Evolutionary conservation across 208 protist species (phyloP).

Genomic region (Lotmaria passim): DNA sequence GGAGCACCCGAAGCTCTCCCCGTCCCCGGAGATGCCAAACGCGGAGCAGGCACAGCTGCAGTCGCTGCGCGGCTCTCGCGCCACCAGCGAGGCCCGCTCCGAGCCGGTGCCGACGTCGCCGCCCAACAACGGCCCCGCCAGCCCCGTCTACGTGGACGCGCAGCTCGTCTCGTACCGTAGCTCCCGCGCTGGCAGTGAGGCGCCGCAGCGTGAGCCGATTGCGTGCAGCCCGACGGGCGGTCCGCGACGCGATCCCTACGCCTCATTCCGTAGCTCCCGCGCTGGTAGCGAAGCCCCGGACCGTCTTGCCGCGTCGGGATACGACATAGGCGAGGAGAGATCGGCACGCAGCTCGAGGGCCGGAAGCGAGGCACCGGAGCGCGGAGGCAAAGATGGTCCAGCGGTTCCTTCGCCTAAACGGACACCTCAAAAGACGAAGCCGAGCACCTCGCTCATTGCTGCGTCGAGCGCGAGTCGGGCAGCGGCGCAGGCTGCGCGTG

Average conservation of each 20-base stretch:
- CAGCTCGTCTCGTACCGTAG: constrained; percentile 45
- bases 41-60: constrained; percentile 25
- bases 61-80: constrained; percentile 42
- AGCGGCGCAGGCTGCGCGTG: constrained; percentile 4
- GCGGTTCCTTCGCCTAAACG: constrained; percentile 32
- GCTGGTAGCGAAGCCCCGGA: constrained; percentile 60
- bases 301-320: constrained; percentile 14
- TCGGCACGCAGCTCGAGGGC: constrained; percentile 50
- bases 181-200: constrained; percentile 60
- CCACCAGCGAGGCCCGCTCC: constrained; percentile 54
- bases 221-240: constrained; percentile 16
- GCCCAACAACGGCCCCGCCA: constrained; percentile 5
- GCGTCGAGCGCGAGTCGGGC: constrained; percentile 11
- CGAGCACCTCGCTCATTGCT: constrained; percentile 17
- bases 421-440: constrained; percentile 23
- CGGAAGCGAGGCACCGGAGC: constrained; percentile 48
- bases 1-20: constrained; percentile 37
- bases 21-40: constrained; percentile 45
- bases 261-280: constrained; percentile 38
- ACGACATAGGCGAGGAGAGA: constrained; percentile 19
- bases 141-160: constrained; percentile 23
- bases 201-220: constrained; percentile 39
- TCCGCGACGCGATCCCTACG: constrained; percentile 12
- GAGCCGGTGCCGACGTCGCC: constrained; percentile 28
- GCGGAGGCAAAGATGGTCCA: constrained; percentile 16